Conservation (phyloP, 352 stramenopile genomes). For the Phytophthora hybrid region DNA sequence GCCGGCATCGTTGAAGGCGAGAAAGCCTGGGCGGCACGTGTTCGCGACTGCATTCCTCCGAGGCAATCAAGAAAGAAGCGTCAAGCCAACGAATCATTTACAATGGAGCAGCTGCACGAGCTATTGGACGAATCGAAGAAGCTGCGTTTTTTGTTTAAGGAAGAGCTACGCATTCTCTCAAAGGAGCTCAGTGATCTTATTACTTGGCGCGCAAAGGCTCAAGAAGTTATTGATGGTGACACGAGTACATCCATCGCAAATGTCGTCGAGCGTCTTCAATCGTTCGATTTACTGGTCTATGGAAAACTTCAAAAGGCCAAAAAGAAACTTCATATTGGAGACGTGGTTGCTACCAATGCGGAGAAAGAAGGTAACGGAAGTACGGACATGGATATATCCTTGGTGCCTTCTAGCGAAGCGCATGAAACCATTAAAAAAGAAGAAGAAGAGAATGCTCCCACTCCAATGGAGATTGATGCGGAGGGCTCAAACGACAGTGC, state of each 20-base stretch:
- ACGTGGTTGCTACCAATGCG: conserved; percentile 6
- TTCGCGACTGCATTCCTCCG: conserved; percentile 77
- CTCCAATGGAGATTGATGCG: conserved; percentile 41
- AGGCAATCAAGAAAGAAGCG: conserved; percentile 86
- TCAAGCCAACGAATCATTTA: conserved; percentile 68
- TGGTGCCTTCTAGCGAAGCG: neutral
- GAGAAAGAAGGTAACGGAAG: conserved; percentile 1
- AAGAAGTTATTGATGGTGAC: conserved; percentile 54
- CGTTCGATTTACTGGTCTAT: conserved; percentile 73
- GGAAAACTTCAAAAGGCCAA: conserved; percentile 65
- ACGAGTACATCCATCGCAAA: conserved; percentile 45
- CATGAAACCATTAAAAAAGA: conserved; percentile 25
- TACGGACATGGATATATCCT: conserved; percentile 24
- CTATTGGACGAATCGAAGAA: conserved; percentile 66
- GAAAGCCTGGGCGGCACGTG: conserved; percentile 71
- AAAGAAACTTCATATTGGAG: conserved; percentile 47
- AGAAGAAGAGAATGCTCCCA: conserved; percentile 21
- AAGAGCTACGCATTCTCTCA: conserved; percentile 76
- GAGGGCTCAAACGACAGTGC: conserved; percentile 15
- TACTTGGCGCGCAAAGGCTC: conserved; percentile 70
- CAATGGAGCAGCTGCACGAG: conserved; percentile 58
- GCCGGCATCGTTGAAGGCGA: conserved; percentile 65
- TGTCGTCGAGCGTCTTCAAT: conserved; percentile 58
- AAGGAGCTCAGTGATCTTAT: conserved; percentile 80
- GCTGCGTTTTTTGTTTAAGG: conserved; percentile 78